Conservation (phyloP, 2,329 filamentous ascomycete species). For the Salinomyces thailandicus region DNA sequence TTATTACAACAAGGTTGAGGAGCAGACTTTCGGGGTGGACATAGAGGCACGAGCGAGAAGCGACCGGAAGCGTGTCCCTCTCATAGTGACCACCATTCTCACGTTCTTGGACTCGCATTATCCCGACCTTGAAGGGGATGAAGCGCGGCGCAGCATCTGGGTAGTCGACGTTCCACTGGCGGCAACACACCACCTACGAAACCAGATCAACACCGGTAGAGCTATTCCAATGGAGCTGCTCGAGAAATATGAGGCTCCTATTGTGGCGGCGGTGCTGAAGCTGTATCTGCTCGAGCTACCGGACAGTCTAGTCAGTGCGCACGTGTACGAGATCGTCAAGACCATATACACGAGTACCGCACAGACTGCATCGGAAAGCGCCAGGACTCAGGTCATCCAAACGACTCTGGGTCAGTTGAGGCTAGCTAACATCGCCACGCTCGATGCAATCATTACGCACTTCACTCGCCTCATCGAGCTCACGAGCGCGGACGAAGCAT, state of each 20-base stretch:
- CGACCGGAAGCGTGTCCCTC: constrained; percentile 88
- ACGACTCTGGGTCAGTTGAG: constrained; percentile 91
- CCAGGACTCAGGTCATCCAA: constrained; percentile 81
- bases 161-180: constrained; percentile 79
- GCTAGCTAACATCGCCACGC: constrained; percentile 94
- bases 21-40: constrained; percentile 95
- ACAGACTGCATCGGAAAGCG: constrained; percentile 63
- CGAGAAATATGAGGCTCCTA: constrained; percentile 83
- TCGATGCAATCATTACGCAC: constrained; percentile 95
- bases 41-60: constrained; percentile 88
- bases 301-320: constrained; percentile 94
- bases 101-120: constrained; percentile 96
- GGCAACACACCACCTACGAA: constrained; percentile 74
- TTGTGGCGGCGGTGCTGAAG: constrained; percentile 85
- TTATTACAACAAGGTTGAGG: constrained; percentile 96
- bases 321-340: constrained; percentile 97
- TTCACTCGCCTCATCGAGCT: constrained; percentile 94
- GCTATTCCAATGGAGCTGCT: constrained; percentile 64
- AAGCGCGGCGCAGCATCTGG: constrained; percentile 87
- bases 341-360: constrained; percentile 84
- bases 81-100: constrained; percentile 83
- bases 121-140: constrained; percentile 91
- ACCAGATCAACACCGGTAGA: constrained; percentile 79
- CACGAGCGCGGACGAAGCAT: constrained; percentile 87
- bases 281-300: constrained; percentile 91